These are phyloP conservation scores for Fistulifera pelliculosa DNA, from an alignment of 108 stramenopile genomes.

Conservation along the genomic window DNA sequence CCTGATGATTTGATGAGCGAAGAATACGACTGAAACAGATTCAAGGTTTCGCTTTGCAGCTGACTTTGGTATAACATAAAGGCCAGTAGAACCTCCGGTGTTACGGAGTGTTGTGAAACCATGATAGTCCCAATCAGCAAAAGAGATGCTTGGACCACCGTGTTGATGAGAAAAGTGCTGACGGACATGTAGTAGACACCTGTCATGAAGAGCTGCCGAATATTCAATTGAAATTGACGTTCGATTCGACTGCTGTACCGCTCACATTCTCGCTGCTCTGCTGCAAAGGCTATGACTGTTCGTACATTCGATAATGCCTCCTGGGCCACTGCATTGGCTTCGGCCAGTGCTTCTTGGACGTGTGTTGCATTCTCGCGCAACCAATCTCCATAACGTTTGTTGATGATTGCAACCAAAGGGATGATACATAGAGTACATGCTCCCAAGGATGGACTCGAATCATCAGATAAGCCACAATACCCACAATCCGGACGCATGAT, in stretches of 20 bases:
- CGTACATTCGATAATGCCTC: conserved; percentile 71
- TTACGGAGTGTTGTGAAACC: conserved; percentile 43
- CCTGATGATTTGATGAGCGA: conserved; percentile 86
- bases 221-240: conserved; percentile 67
- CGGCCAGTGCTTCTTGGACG: conserved; percentile 81
- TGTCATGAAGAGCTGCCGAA: conserved; percentile 65
- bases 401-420: conserved; percentile 73
- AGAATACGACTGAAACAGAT: conserved; percentile 84
- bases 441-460: conserved; percentile 63
- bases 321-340: conserved; percentile 72
- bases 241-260: conserved; percentile 66
- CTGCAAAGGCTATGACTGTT: conserved; percentile 80
- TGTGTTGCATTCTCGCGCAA: conserved; percentile 48
- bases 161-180: conserved; percentile 84
- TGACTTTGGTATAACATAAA: conserved; percentile 95
- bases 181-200: conserved; percentile 88
- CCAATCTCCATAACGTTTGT: conserved; percentile 82
- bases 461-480: conserved; percentile 78
- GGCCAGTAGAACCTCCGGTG: conserved; percentile 75
- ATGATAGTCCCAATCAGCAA: conserved; percentile 58
- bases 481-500: conserved; percentile 72
- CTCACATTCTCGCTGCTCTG: conserved; percentile 53
- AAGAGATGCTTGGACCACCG: conserved; percentile 73
- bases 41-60: conserved; percentile 81
- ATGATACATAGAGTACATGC: conserved; percentile 66